phyloP scores from a whole-genome alignment of 2,329 filamentous ascomycete genomes.

The Alternaria ethzedia region DNA sequence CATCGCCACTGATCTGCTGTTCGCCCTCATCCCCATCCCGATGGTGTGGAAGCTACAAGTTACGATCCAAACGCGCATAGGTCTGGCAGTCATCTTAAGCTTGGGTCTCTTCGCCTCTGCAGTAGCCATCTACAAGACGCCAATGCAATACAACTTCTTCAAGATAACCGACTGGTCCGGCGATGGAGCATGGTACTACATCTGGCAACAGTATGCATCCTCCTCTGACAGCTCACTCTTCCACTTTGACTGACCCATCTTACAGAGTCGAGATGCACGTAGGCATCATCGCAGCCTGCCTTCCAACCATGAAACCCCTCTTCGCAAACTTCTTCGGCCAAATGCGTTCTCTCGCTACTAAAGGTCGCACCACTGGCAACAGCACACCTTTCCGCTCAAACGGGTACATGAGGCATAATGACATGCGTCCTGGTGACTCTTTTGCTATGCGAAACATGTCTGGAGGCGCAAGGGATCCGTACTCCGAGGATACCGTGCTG shows the following conservation, averaged over 20 bases:
- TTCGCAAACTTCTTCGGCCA: conserved; percentile 32
- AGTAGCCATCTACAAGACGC: conserved; percentile 30
- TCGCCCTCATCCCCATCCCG: conserved; percentile 52
- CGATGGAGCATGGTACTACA: conserved; percentile 33
- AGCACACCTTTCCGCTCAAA: conserved; percentile 21
- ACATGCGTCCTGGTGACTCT: background rate
- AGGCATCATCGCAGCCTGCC: conserved; percentile 39
- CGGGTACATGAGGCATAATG: conserved; percentile 24
- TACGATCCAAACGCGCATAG: conserved; percentile 50
- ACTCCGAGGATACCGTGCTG: conserved; percentile 14
- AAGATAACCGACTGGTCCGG: conserved; percentile 36
- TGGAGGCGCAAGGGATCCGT: conserved; percentile 12
- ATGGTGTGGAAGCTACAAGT: conserved; percentile 52
- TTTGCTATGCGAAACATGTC: conserved; percentile 23
- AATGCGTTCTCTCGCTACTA: conserved; percentile 27
- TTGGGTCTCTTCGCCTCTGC: conserved; percentile 47
- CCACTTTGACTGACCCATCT: background rate
- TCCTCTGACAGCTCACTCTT: too few species aligned
- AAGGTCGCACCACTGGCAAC: conserved; percentile 17
- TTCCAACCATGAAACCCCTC: conserved; percentile 38
- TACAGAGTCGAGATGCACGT: conserved; percentile 39
- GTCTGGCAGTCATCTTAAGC: conserved; percentile 42
- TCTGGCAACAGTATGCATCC: conserved; percentile 31
- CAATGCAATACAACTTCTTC: conserved; percentile 38
- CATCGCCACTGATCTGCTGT: conserved; percentile 49